Conservation (phyloP, 176 grass and related monocot genomes). For the Tillandsia fasciculata region DNA sequence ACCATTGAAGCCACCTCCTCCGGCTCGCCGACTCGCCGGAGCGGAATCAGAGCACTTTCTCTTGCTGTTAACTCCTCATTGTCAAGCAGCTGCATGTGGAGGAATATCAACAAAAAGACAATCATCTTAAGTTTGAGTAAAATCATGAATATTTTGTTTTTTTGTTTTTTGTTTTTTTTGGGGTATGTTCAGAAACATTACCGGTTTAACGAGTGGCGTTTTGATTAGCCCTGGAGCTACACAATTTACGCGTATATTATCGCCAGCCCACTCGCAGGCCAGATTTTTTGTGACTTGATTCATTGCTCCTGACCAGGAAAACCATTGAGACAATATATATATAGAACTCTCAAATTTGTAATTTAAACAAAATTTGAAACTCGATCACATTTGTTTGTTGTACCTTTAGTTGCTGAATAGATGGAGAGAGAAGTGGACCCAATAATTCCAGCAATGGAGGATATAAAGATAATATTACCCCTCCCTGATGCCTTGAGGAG, state of each 20-base stretch:
- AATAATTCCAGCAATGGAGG: neutral
- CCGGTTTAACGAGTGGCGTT: slow-evolving; percentile 14
- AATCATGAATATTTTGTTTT: neutral
- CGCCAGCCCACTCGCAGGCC: neutral
- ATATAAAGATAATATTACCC: slow-evolving; percentile 6
- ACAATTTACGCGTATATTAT: neutral
- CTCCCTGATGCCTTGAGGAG: slow-evolving; percentile 9
- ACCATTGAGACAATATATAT: too few species aligned
- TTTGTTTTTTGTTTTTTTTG: too few species aligned
- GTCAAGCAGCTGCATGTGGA: too few species aligned
- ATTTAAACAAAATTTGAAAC: too few species aligned
- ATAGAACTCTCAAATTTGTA: too few species aligned
- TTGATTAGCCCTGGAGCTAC: neutral
- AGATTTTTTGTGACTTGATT: neutral
- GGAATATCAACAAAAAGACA: too few species aligned
- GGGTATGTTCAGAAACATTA: neutral
- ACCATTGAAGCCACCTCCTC: slow-evolving; percentile 27
- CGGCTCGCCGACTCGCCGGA: slow-evolving; percentile 26
- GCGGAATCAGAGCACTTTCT: neutral
- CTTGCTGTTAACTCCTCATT: too few species aligned
- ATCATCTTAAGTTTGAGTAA: too few species aligned
- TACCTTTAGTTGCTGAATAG: neutral
- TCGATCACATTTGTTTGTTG: too few species aligned
- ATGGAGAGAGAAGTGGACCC: neutral
- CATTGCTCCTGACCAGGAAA: neutral